phyloP scores from a whole-genome alignment of 2,329 filamentous ascomycete species.

The Amesomyces nigricolor region DNA sequence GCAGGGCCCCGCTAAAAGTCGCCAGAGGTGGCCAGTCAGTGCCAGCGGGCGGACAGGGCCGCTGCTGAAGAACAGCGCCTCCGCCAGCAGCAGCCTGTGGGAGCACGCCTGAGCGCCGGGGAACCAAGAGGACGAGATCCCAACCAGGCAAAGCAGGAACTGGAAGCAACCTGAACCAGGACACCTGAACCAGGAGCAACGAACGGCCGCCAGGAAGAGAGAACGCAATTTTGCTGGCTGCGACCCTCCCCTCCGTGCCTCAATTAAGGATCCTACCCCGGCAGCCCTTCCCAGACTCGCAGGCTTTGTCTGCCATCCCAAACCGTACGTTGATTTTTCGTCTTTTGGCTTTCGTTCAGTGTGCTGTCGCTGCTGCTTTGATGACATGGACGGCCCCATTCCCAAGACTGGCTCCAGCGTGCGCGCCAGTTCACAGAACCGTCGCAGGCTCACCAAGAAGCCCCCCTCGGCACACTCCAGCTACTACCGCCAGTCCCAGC shows the following conservation, averaged over 20 bases:
- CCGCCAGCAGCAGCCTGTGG: neutral
- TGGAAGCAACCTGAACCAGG: neutral
- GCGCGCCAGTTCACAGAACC: constrained; percentile 43
- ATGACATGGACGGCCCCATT: constrained; percentile 26
- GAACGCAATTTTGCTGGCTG: constrained; percentile 26
- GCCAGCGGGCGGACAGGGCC: constrained; percentile 6
- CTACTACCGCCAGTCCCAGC: constrained; percentile 38
- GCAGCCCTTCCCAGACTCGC: constrained; percentile 11
- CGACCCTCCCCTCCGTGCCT: constrained; percentile 22
- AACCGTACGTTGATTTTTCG: constrained; percentile 21
- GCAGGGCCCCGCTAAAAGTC: constrained; percentile 4
- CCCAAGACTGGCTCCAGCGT: constrained; percentile 29
- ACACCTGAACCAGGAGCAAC: constrained; percentile 18
- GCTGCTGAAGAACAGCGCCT: constrained; percentile 1
- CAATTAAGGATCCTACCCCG: constrained; percentile 18
- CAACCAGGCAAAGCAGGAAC: too few species aligned
- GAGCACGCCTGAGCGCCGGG: constrained; percentile 15
- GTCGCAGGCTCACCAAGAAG: constrained; percentile 60
- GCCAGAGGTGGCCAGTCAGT: constrained; percentile 9
- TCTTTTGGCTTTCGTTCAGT: constrained; percentile 1
- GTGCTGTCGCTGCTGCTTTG: constrained; percentile 12
- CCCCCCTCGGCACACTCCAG: constrained; percentile 41
- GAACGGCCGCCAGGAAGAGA: constrained; percentile 14
- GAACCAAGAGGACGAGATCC: constrained; percentile 23
- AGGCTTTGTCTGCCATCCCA: constrained; percentile 17